Percentiles rank a stretch among this genome's conserved stretches.
Conservation (phyloP, 1,284 basidiomycete genomes). For the Stygiomarasmius scandens region DNA sequence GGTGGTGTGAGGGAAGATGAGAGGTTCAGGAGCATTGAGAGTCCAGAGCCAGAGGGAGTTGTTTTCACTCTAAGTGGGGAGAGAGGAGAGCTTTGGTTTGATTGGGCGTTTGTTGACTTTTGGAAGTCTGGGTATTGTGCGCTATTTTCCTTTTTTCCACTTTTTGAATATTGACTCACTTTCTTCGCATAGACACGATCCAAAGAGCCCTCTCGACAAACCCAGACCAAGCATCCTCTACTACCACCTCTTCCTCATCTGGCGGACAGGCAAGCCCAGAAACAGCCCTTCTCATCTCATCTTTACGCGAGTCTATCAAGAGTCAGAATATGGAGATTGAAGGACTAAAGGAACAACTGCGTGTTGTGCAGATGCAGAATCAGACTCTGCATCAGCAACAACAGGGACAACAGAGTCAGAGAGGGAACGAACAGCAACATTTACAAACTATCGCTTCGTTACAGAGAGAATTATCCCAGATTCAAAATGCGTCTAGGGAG, state of each 20-base stretch:
- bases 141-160: constrained; percentile 28
- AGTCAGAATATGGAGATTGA: constrained; percentile 81
- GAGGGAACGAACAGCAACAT: no score
- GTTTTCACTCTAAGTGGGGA: constrained; percentile 54
- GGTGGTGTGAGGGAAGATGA: constrained; percentile 87
- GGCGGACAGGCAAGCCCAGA: constrained; percentile 77
- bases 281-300: constrained; percentile 76
- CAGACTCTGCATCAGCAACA: background rate
- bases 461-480: background rate
- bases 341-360: constrained; percentile 56
- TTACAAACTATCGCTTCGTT: no score
- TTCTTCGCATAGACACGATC: constrained; percentile 50
- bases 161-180: constrained; percentile 2
- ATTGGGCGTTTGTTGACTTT: constrained; percentile 99
- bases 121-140: constrained; percentile 96
- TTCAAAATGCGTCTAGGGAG: background rate
- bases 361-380: constrained; percentile 33
- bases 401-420: background rate
- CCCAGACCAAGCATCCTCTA: constrained; percentile 61
- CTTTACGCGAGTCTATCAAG: constrained; percentile 79
- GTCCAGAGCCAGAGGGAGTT: constrained; percentile 78
- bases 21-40: constrained; percentile 86
- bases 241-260: no score
- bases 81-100: constrained; percentile 94
- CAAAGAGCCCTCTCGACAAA: constrained; percentile 69